Base-by-base conservation (phyloP, 345 rosid species). In the Salix brachista region DNA sequence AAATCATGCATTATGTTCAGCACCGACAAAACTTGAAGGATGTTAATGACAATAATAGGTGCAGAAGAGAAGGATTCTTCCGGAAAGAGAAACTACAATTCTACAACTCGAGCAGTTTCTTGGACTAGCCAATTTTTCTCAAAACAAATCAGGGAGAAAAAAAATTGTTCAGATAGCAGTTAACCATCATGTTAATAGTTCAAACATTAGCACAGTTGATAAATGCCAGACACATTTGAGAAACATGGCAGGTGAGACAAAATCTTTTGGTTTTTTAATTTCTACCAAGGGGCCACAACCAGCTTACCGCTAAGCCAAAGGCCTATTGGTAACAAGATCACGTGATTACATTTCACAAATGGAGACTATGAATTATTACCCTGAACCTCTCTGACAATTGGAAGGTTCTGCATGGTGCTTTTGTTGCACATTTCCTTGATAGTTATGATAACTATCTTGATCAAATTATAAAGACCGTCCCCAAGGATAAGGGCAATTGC, bases 401-500 rank as follows among this genome's bases (percentile, higher is more conserved):
- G 96, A 77, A 94, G 91, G 62, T 77, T 78, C 64, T 68, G 67
- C 75, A 84, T 84, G 83, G 86, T 88, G 77, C 87, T 86, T 75
- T 75, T 87, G 64, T 80, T 91, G 83, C 87, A 80, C 75, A 92
- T 28, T 85, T 88, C 96, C 85, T 71, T 90, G 48, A 85, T 69
- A 78, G 94, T 90, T 75, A 91, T 72, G 60, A 84, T 76, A 58
- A 92, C 86, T 77, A 91, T 91, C 92, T 92, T 92, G 78, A 94
- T 74, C 79, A 94, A 84, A 85, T 94, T 94, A 83, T 92, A 94
- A 62, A 94, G 91, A 69, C 98, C 97, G 46, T 94, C 96, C 62
- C 98, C 98, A 62, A 94, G 98, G 76, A 94, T 90, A 67, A 94
- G 90, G 8, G 97, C 78, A 79, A 90, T 92, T 71, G 98, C 88